Evolutionary conservation across 2,329 filamentous ascomycete genomes (phyloP).

Genomic region (Paraphaeosphaeria minitans): DNA sequence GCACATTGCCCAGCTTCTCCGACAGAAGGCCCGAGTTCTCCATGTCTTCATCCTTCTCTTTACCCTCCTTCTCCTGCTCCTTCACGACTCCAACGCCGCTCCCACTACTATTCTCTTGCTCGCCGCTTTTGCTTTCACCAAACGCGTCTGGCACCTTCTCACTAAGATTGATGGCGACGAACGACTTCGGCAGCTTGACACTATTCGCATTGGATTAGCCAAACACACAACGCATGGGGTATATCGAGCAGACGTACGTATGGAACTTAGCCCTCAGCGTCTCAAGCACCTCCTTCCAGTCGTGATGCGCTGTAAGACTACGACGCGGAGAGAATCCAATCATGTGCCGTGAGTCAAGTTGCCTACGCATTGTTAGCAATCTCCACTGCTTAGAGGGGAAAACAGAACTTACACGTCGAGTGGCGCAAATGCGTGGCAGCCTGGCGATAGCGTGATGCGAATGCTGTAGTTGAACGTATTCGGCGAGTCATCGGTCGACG

Average conservation of each 20-base stretch:
- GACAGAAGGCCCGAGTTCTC: background rate
- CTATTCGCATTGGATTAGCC: conserved; percentile 25
- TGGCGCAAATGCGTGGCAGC: conserved; percentile 95
- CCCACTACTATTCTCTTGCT: conserved; percentile 21
- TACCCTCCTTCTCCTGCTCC: background rate
- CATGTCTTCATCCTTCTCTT: background rate
- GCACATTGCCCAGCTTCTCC: background rate
- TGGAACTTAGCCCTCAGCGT: conserved; percentile 94
- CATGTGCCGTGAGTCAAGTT: conserved; percentile 93
- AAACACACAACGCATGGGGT: background rate
- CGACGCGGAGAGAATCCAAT: conserved; percentile 92
- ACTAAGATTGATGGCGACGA: conserved; percentile 56
- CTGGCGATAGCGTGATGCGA: conserved; percentile 91
- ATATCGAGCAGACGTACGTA: conserved; percentile 65
- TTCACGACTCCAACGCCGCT: conserved; percentile 14
- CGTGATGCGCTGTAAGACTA: conserved; percentile 85
- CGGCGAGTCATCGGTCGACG: conserved; percentile 60
- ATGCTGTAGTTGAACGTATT: conserved; percentile 92
- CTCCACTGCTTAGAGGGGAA: background rate
- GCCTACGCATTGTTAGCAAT: conserved; percentile 45
- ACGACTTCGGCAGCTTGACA: conserved; percentile 58
- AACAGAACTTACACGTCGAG: conserved; percentile 70
- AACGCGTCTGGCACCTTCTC: conserved; percentile 57
- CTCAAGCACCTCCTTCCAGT: conserved; percentile 98
- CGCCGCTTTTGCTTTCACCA: conserved; percentile 26